These are phyloP conservation scores for Saccharomycopsis javanensis DNA, from an alignment of 805 yeast genomes.

Conservation along the genomic window DNA sequence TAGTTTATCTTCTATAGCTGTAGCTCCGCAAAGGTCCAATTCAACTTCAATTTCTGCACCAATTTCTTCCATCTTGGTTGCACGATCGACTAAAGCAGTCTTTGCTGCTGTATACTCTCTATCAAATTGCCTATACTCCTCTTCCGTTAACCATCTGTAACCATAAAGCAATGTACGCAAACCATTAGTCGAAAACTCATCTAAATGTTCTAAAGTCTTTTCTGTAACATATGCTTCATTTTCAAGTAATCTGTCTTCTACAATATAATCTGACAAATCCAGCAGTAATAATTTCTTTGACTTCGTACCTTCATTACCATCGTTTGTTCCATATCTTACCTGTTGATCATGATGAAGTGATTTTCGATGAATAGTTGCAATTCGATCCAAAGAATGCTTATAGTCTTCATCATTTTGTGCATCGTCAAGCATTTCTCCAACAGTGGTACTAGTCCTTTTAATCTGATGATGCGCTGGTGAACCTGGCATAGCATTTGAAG, in stretches of 20 bases:
- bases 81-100: conserved; percentile 61
- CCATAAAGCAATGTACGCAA: conserved; percentile 81
- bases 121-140: conserved; percentile 60
- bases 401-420: conserved; percentile 28
- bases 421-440: conserved; percentile 36
- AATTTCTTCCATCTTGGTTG: conserved; percentile 52
- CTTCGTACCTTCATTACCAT: conserved; percentile 6
- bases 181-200: conserved; percentile 92
- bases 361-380: conserved; percentile 42
- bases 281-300: background rate
- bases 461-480: background rate
- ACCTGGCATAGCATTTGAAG: background rate
- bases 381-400: conserved; percentile 31
- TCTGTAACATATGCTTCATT: conserved; percentile 76
- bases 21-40: conserved; percentile 76
- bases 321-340: conserved; percentile 38
- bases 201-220: conserved; percentile 80
- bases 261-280: conserved; percentile 29
- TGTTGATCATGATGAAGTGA: conserved; percentile 53
- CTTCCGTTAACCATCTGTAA: conserved; percentile 55
- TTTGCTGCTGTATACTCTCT: conserved; percentile 63
- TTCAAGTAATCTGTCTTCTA: conserved; percentile 46
- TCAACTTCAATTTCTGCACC: conserved; percentile 66
- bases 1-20: conserved; percentile 94
- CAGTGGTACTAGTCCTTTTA: background rate